Percentiles rank a stretch among this genome's conserved stretches.
These are phyloP conservation scores for Phytophthora uliginosa DNA, from an alignment of 352 stramenopile genomes.

Conservation along the genomic window DNA sequence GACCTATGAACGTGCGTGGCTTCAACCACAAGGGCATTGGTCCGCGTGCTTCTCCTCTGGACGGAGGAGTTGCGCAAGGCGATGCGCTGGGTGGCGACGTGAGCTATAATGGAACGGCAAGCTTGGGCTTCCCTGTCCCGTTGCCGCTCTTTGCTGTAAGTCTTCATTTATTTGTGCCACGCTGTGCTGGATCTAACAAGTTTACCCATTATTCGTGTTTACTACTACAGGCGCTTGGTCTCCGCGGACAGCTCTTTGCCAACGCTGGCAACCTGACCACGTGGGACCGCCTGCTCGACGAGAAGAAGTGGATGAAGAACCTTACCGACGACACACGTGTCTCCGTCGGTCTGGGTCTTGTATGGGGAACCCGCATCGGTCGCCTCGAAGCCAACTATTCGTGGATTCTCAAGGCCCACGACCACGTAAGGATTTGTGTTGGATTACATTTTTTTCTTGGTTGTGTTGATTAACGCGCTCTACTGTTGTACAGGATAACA, in stretches of 20 bases:
- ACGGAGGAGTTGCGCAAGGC: constrained; percentile 84
- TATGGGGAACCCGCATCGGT: constrained; percentile 88
- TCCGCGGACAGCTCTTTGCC: constrained; percentile 91
- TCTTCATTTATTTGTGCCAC: constrained; percentile 8
- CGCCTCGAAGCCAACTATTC: constrained; percentile 94
- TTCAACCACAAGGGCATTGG: constrained; percentile 94
- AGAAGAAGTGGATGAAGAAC: constrained; percentile 94
- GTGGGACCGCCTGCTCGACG: constrained; percentile 85
- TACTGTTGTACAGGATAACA: constrained; percentile 72
- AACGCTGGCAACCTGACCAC: constrained; percentile 93
- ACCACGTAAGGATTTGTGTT: constrained; percentile 60
- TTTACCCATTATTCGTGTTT: background rate
- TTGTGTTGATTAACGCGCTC: constrained; percentile 6
- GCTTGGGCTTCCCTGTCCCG: constrained; percentile 89
- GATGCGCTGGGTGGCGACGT: constrained; percentile 92
- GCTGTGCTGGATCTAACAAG: constrained; percentile 7
- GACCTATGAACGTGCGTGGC: constrained; percentile 89
- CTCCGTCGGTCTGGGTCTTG: constrained; percentile 87
- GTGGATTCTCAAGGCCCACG: constrained; percentile 89
- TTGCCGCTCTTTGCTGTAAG: constrained; percentile 85
- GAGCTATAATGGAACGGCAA: constrained; percentile 88
- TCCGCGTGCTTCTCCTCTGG: constrained; percentile 85
- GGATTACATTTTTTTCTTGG: background rate
- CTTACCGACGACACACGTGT: constrained; percentile 89
- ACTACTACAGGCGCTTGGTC: constrained; percentile 70